Evolutionary conservation across 1,139 yeast species (phyloP), one percentile per base, ranked within the genome.

Genomic region (Geotrichum aggregatum): DNA sequence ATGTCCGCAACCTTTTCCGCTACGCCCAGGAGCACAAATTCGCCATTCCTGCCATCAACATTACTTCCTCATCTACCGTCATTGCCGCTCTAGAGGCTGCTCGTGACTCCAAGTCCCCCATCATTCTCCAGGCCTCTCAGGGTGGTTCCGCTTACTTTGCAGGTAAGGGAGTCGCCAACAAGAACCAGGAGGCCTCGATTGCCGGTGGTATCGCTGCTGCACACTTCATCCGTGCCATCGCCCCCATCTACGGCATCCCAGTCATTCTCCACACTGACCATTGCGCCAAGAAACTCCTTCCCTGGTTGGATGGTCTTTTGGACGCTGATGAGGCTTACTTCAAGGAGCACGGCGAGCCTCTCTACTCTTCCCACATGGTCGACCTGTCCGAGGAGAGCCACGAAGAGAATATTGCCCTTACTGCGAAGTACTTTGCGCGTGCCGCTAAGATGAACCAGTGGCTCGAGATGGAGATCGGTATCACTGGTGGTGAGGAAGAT

Each of bases 101-200:
- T 59, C 87, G 98, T 77, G 98, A 92, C 78, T 74, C 73, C 78
- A 85, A 87, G 74, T 78, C 96, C 58, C 98, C 99, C 76, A 89
- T 92, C 76, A 88, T 92, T 71, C 79, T 92, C 72, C 99, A 92
- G 78, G 82, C 92, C 64, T 92, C 98, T 59, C 91, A 92, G 75
- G 99, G 99, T 78, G 99, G 99, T 79, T 95, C 98, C 65, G 98
- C 98, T 61, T 94, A 81, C 88, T 92, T 92, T 73, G 98, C 98
- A 63, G 98, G 98, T 79, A 92, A 92, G 83, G 98, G 98, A 76
- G 91, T 94, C 65, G 80, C 80, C 73, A 94, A 92, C 86, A 80
- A 78, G 69, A 83, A 88, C 79, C 98, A 92, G 77, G 78, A 78
- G 67, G 98, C 98, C 59, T 85, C 98, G 57, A 87, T 92, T 75